Evolutionary conservation across 441 rosid species (phyloP).

Genomic region (Adansonia gregorii): DNA sequence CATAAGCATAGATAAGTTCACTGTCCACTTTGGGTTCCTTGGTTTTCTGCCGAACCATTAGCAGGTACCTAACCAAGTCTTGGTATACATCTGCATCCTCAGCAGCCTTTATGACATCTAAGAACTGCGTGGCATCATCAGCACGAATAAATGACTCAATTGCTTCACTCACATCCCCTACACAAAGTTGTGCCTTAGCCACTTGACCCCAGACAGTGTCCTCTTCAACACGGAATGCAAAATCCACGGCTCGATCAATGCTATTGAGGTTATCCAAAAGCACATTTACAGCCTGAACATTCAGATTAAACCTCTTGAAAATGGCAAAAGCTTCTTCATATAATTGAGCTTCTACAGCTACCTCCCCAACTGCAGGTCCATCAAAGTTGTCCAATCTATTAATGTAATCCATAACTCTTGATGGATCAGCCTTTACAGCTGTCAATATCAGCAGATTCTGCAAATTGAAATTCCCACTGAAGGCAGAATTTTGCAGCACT

Average conservation of each 20-base stretch:
- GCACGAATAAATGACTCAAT: slow-evolving; percentile 76
- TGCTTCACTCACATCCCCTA: slow-evolving; percentile 91
- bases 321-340: slow-evolving; percentile 91
- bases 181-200: slow-evolving; percentile 92
- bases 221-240: slow-evolving; percentile 97
- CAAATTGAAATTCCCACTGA: slow-evolving; percentile 96
- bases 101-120: slow-evolving; percentile 81
- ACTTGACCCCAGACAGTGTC: slow-evolving; percentile 98
- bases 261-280: slow-evolving; percentile 78
- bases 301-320: slow-evolving; percentile 93
- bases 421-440: slow-evolving; percentile 97
- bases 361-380: too few species aligned
- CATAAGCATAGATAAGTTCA: slow-evolving; percentile 24
- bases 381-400: too few species aligned
- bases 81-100: slow-evolving; percentile 88
- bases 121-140: slow-evolving; percentile 53
- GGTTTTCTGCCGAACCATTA: slow-evolving; percentile 69
- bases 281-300: slow-evolving; percentile 91
- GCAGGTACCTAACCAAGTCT: slow-evolving; percentile 89
- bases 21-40: too few species aligned
- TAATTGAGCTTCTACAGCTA: slow-evolving; percentile 60
- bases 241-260: slow-evolving; percentile 93
- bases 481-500: slow-evolving; percentile 98
- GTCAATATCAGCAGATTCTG: slow-evolving; percentile 93
- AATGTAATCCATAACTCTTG: slow-evolving; percentile 29